Percentiles rank a stretch among this genome's conserved stretches.
Evolutionary conservation across 2,329 filamentous ascomycete species (phyloP).

Genomic region (Orbilia blumenaviensis): DNA sequence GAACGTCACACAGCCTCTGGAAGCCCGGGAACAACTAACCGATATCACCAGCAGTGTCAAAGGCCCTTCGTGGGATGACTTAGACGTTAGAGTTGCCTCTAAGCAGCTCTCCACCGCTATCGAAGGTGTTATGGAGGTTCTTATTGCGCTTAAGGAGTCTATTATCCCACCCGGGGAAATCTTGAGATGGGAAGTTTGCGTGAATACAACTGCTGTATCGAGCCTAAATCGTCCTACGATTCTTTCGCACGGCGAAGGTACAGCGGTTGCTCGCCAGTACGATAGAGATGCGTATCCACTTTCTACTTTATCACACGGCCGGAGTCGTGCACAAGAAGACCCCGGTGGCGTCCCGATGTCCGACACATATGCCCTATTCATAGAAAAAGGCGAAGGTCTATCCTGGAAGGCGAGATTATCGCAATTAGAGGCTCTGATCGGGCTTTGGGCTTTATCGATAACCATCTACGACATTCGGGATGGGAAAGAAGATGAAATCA

Average conservation of each 20-base stretch:
- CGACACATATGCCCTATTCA: not conserved
- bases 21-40: constrained; percentile 21
- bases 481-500: constrained; percentile 1
- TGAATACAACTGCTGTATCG: constrained; percentile 3
- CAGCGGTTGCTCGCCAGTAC: not conserved
- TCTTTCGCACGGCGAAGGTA: not conserved
- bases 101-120: constrained; percentile 15
- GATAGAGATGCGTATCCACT: not conserved
- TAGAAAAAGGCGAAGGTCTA: constrained; percentile 22
- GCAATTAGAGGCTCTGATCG: constrained; percentile 29
- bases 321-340: not conserved
- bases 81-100: constrained; percentile 7
- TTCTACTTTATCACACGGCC: not conserved
- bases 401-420: constrained; percentile 15
- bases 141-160: not conserved
- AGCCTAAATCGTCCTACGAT: constrained; percentile 1
- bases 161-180: not conserved
- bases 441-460: constrained; percentile 36
- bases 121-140: constrained; percentile 35
- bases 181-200: constrained; percentile 2
- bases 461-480: constrained; percentile 24
- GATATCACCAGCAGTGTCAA: constrained; percentile 8
- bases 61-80: constrained; percentile 24
- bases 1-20: constrained; percentile 9
- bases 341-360: not conserved